Evolutionary conservation across 2,329 filamentous ascomycete species (phyloP), one percentile per base, ranked within the genome.

Genomic region (Colletotrichum tamarilloi): DNA sequence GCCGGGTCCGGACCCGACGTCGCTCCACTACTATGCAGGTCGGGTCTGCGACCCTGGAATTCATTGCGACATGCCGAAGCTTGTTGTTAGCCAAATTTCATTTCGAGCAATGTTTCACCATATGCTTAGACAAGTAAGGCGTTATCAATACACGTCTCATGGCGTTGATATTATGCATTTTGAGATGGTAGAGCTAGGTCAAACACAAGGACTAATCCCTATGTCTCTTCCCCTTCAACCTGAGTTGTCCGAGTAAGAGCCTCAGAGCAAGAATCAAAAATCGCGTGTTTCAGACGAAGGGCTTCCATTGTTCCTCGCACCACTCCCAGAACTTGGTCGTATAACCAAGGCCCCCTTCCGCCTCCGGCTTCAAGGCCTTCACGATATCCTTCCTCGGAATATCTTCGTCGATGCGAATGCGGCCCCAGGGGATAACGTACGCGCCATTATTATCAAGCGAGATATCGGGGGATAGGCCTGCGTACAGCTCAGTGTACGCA

Each of bases 401-500:
- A 8, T 75, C 64, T 24, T 57, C 62, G 46, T 78, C 75, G 1
- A 68, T 11, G 28, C 75, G 74, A 19, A 80, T 74, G 46, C 76
- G 76, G 4, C 80, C 79, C 78, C 78, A 81, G 5, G 79, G 81
- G 9, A 80, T 76, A 53, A 80, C 72, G 19, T 79, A 81, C 5
- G 73, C 60, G 7, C 79, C 80, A 55, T 78, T 78, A 1, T 81
- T 76, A 62, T 80, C 79, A 3, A 74, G 26, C 3, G 77, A 80
- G 2, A 85, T 76, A 2, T 85, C 82, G 0, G 80, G 78, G 0
- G 82, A 82, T 62, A 85, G 76, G 0, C 82, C 84, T 42, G 83
- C 81, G 62, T 77, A 85, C 1, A 86, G 69, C 75, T 84, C 83
- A 0, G 84, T 85, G 68, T 84, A 85, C 2, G 83, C 84, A 6